These are phyloP conservation scores for Chytriomyces confervae DNA, from an alignment of 192 early-diverging fungal species.

Conservation along the genomic window DNA sequence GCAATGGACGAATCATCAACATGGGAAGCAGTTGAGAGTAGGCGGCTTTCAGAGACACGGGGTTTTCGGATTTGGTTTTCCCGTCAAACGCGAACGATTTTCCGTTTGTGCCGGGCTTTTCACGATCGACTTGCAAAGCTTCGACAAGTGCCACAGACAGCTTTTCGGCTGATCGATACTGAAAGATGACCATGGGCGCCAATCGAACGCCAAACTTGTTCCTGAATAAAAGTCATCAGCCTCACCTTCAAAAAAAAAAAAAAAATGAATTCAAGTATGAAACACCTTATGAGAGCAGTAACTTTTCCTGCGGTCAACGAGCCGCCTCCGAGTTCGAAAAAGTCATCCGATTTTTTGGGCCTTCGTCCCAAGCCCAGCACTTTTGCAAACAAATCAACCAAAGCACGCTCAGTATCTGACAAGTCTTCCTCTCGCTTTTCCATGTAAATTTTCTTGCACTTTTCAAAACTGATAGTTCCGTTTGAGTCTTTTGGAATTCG, in stretches of 20 bases:
- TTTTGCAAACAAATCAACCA: constrained; percentile 39
- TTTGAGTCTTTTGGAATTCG: not conserved
- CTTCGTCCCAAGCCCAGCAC: constrained; percentile 36
- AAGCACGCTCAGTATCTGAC: not conserved
- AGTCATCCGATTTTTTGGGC: constrained; percentile 42
- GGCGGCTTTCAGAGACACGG: not conserved
- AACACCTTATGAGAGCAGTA: constrained; percentile 6
- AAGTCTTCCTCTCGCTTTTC: constrained; percentile 1
- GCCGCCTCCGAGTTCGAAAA: constrained; percentile 53
- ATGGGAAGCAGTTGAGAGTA: constrained; percentile 7
- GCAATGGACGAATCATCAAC: not conserved
- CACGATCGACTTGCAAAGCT: not conserved
- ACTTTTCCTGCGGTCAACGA: constrained; percentile 41
- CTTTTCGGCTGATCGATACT: not conserved
- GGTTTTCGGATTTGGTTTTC: constrained; percentile 6
- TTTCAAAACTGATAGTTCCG: not conserved
- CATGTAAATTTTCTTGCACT: not conserved
- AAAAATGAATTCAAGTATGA: not conserved
- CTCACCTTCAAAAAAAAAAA: not conserved
- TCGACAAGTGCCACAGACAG: not conserved
- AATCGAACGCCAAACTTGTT: constrained; percentile 5
- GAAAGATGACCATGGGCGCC: constrained; percentile 19
- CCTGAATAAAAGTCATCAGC: not conserved
- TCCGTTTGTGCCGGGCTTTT: not conserved
- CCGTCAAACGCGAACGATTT: not conserved